Base-by-base conservation (phyloP, 2,329 filamentous ascomycete species). In the Fusarium zealandicum region DNA sequence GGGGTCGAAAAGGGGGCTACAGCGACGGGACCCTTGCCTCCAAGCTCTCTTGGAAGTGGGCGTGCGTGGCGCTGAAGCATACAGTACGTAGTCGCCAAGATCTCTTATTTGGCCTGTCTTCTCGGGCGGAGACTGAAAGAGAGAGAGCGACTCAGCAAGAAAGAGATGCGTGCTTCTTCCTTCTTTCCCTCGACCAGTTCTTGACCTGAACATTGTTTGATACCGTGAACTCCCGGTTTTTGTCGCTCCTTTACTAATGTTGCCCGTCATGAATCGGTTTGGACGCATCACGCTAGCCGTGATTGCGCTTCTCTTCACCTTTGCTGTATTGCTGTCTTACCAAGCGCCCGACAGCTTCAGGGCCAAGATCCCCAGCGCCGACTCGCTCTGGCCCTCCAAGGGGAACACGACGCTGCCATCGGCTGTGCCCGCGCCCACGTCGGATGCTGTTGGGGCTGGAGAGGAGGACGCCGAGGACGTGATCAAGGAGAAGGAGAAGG, bases 281-380 rank as follows among this genome's bases (percentile, higher is more conserved):
- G 39, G 49, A 51, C 61, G 61, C 61, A 61, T 64, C 61, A 55
- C 61, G 61, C 57, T 64, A 64, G 57, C 58, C 61, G 61, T 64
- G 61, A 27, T 64, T 57, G 57, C 57, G 27, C 53, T 64, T 36
- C 54, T 64, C 22, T 64, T 64, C 25, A 45, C 50, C 47, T 59
- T 64, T 28, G 57, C 51, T 20, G 47, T 64, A 30, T 33, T 64
- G 38, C 49, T 64, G n/a, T 64, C 61, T 18, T 61, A 58, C 28
- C 61, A 63, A 31, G 54, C 46, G 2, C 54, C 59, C 6, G 58
- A 62, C n/a, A 61, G 48, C 54, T 54, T 64, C 18, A 57, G 43
- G 27, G 49, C 50, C 14, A 55, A 51, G 20, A 35, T 64, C 22
- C 61, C 61, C 13, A 64, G 50, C 13, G 9, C 60, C 30, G 57